These are phyloP conservation scores for Stagonosporopsis tanaceti DNA, from an alignment of 2,329 filamentous ascomycete genomes.

Conservation along the genomic window DNA sequence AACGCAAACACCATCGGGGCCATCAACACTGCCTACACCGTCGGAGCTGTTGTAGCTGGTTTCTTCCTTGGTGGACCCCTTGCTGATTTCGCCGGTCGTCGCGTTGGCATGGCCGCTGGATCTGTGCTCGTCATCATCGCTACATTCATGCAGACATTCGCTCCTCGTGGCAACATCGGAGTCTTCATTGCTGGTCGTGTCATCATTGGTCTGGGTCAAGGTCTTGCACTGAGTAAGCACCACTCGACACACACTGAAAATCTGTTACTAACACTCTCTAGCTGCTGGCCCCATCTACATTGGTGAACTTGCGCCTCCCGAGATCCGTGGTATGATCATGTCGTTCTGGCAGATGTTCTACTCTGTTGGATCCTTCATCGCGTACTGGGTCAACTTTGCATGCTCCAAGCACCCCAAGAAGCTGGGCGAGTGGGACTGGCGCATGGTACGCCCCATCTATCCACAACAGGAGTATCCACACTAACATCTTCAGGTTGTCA, in stretches of 20 bases:
- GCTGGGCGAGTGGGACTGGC: constrained; percentile 77
- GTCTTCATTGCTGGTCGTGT: constrained; percentile 74
- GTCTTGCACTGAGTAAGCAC: constrained; percentile 66
- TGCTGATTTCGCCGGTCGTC: constrained; percentile 69
- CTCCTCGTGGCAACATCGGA: constrained; percentile 65
- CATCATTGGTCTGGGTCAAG: constrained; percentile 74
- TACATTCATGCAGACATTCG: constrained; percentile 73
- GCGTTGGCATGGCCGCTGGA: constrained; percentile 70
- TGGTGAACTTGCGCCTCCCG: constrained; percentile 69
- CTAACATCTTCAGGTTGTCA: constrained; percentile 56
- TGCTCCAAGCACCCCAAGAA: constrained; percentile 62
- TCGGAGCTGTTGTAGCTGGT: constrained; percentile 73
- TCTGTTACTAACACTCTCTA: constrained; percentile 34
- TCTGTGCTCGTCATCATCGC: constrained; percentile 71
- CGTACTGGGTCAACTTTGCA: constrained; percentile 70
- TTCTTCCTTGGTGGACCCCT: constrained; percentile 73
- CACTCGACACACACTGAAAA: background rate
- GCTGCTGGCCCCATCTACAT: constrained; percentile 76
- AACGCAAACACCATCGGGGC: constrained; percentile 59
- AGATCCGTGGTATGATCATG: constrained; percentile 73
- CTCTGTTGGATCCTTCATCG: constrained; percentile 70
- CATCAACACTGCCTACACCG: constrained; percentile 74
- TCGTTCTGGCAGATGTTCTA: constrained; percentile 75
- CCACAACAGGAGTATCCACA: background rate
- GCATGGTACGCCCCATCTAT: constrained; percentile 54